These are phyloP conservation scores for Neurospora sp. DNA, from an alignment of 495 filamentous ascomycete species.

Conservation along the genomic window DNA sequence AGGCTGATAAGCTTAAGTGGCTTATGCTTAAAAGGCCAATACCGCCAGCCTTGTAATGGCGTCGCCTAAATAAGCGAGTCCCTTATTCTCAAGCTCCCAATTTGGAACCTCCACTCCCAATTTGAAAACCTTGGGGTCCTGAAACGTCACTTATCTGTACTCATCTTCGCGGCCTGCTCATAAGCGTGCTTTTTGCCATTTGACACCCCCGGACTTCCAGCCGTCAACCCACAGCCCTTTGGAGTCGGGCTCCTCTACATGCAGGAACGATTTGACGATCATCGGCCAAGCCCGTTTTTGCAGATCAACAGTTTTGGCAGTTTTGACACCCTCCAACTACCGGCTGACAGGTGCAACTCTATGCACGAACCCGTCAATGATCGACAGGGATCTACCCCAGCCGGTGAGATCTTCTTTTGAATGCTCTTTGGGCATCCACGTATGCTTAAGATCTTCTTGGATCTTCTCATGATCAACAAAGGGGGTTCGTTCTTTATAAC, in stretches of 20 bases:
- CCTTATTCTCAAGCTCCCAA: not conserved
- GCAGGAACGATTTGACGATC: not conserved
- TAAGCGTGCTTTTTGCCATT: not conserved
- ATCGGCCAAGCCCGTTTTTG: not conserved
- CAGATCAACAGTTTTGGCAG: not conserved
- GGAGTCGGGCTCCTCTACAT: not conserved
- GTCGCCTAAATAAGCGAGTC: not conserved
- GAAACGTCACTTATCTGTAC: not conserved
- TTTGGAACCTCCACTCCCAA: not conserved
- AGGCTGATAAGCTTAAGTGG: not conserved
- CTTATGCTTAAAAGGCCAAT: not conserved
- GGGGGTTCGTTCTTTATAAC: not conserved
- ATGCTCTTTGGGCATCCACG: not conserved
- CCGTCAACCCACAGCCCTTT: too few species aligned
- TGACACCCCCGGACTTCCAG: not conserved
- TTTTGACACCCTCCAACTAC: not conserved
- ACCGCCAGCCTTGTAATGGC: not conserved
- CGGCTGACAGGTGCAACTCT: not conserved
- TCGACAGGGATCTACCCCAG: not conserved
- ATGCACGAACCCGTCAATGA: not conserved
- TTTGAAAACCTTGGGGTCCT: not conserved
- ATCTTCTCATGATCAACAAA: not conserved
- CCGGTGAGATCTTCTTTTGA: not conserved
- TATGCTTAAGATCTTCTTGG: not conserved
- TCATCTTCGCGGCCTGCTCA: not conserved